Evolutionary conservation across 495 filamentous ascomycete genomes (phyloP).

Genomic region (Glutinoglossum americanum): DNA sequence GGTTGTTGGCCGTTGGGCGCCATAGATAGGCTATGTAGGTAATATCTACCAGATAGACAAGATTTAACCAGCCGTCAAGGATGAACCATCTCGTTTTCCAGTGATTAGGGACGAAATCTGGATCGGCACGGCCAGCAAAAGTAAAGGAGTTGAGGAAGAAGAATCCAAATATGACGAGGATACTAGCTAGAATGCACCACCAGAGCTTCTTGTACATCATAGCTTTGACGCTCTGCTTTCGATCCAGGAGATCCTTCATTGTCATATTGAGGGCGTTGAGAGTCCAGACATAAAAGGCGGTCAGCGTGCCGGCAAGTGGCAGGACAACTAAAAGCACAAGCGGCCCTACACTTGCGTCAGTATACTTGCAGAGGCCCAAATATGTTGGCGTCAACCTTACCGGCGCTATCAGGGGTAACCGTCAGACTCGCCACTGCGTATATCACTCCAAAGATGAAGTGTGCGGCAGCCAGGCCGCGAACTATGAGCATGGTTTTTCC

Average conservation of each 20-base stretch:
- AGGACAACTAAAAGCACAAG: constrained; percentile 90
- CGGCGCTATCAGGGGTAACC: constrained; percentile 58
- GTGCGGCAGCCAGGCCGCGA: constrained; percentile 68
- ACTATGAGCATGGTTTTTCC: constrained; percentile 89
- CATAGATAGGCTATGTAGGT: constrained; percentile 89
- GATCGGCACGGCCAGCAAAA: constrained; percentile 61
- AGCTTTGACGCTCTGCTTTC: constrained; percentile 84
- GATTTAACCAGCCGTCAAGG: constrained; percentile 88
- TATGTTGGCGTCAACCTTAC: constrained; percentile 15
- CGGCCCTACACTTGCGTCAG: constrained; percentile 36
- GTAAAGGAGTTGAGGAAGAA: constrained; percentile 90
- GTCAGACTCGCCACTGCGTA: constrained; percentile 81
- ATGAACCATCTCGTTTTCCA: constrained; percentile 97
- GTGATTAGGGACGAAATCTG: constrained; percentile 80
- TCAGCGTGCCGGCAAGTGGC: constrained; percentile 76
- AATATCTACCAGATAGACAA: constrained; percentile 88
- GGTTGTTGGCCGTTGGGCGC: constrained; percentile 90
- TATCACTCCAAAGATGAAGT: constrained; percentile 88
- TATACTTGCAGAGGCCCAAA: background rate
- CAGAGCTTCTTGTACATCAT: constrained; percentile 96
- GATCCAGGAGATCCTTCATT: constrained; percentile 82
- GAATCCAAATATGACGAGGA: constrained; percentile 90
- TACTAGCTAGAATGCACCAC: constrained; percentile 87
- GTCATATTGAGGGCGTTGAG: constrained; percentile 85
- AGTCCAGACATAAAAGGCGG: constrained; percentile 97